A percentile compares a stretch with the other conserved stretches of the same genome.
Evolutionary conservation across 495 filamentous ascomycete genomes (phyloP).

Genomic region (Gamarada debralockiae): DNA sequence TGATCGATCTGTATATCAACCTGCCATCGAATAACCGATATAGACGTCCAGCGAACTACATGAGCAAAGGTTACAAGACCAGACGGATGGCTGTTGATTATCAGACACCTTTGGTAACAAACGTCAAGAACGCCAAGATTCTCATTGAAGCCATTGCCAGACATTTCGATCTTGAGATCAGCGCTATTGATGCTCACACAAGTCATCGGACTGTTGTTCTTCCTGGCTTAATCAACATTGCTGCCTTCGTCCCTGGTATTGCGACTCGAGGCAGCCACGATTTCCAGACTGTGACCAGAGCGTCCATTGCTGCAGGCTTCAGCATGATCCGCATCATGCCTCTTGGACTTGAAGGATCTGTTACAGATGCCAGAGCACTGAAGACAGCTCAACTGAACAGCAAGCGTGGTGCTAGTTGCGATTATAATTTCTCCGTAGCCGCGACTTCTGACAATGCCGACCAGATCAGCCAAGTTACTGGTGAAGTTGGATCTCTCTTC

Average conservation of each 20-base stretch:
- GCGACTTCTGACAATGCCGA: constrained; percentile 75
- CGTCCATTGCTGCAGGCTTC: constrained; percentile 75
- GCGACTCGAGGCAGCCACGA: constrained; percentile 60
- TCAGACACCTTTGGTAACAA: constrained; percentile 94
- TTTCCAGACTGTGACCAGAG: constrained; percentile 66
- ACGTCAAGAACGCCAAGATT: constrained; percentile 99
- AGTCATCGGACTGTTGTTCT: constrained; percentile 74
- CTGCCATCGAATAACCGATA: constrained; percentile 96
- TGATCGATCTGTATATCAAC: constrained; percentile 98
- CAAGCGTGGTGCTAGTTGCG: constrained; percentile 63
- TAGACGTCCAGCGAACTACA: constrained; percentile 92
- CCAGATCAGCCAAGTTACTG: constrained; percentile 66
- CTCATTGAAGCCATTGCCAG: constrained; percentile 90
- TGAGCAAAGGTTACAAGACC: constrained; percentile 94
- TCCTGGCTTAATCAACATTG: constrained; percentile 75
- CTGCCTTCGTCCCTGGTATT: constrained; percentile 75
- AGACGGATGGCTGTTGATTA: constrained; percentile 98
- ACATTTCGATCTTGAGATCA: constrained; percentile 77
- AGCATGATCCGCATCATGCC: constrained; percentile 84
- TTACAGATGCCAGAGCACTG: constrained; percentile 68
- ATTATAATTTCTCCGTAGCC: constrained; percentile 83
- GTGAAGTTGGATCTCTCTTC: constrained; percentile 79
- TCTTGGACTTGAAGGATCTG: constrained; percentile 65
- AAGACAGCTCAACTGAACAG: constrained; percentile 75
- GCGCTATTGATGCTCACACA: constrained; percentile 82